Conservation (phyloP, 2,329 filamentous ascomycete genomes). For the Emergomyces orientalis region DNA sequence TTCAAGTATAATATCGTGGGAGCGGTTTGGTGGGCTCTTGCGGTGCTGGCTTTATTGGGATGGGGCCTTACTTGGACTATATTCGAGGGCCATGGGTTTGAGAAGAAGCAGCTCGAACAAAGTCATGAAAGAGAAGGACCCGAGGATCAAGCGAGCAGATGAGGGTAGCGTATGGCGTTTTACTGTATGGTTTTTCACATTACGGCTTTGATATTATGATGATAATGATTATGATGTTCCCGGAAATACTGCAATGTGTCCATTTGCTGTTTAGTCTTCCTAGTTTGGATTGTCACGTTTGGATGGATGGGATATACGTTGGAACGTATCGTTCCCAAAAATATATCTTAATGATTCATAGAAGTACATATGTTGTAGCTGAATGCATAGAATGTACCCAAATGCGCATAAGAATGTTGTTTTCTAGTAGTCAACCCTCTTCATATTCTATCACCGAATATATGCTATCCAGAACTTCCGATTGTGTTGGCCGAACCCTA, state of each 20-base stretch:
- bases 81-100: slow-evolving; percentile 56
- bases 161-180: not conserved
- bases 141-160: slow-evolving; percentile 4
- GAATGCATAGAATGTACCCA: not conserved
- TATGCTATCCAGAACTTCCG: not conserved
- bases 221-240: not conserved
- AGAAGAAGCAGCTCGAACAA: slow-evolving; percentile 29
- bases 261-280: not conserved
- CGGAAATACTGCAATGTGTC: not conserved
- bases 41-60: slow-evolving; percentile 46
- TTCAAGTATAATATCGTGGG: slow-evolving; percentile 47
- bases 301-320: not conserved
- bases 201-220: not conserved
- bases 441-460: not conserved
- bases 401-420: not conserved
- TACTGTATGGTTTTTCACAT: not conserved
- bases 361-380: not conserved
- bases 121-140: slow-evolving; percentile 15
- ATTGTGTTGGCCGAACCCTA: not conserved
- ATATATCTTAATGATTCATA: not conserved
- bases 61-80: slow-evolving; percentile 52
- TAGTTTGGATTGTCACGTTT: not conserved
- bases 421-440: not conserved
- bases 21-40: slow-evolving; percentile 49
- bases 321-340: not conserved